Percentiles rank a stretch among this genome's conserved stretches.
phyloP scores from a whole-genome alignment of 441 rosid genomes.

The Populus hybrid region DNA sequence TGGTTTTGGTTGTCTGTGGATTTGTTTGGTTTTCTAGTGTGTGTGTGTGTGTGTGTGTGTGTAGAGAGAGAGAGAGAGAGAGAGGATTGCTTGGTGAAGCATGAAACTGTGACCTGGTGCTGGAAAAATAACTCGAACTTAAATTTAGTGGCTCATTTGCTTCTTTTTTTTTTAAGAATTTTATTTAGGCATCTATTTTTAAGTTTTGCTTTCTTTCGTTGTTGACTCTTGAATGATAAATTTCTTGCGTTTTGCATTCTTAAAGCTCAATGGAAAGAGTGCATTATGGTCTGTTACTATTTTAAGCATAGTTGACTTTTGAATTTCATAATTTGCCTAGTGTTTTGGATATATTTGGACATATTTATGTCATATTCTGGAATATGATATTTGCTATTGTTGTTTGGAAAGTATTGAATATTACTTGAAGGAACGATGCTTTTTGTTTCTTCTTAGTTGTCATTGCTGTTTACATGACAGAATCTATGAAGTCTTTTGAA shows the following conservation, averaged over 20 bases:
- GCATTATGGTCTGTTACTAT: background rate
- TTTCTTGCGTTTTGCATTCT: background rate
- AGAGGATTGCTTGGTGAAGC: too few relatives aligned
- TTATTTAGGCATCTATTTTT: background rate
- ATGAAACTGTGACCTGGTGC: background rate
- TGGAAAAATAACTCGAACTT: background rate
- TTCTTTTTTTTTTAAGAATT: background rate
- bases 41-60: too few relatives aligned
- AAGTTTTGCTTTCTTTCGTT: background rate
- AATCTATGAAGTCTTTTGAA: background rate
- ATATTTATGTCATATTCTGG: background rate
- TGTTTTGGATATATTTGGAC: background rate
- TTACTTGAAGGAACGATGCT: background rate
- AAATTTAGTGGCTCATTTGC: background rate
- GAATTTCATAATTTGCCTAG: background rate
- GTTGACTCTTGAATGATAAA: background rate
- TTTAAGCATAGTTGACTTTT: background rate
- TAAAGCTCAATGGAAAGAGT: background rate
- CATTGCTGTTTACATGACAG: background rate
- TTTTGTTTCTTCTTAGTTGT: background rate
- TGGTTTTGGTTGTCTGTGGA: background rate
- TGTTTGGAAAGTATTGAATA: background rate
- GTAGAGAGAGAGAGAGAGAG: too few relatives aligned
- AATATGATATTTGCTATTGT: background rate
- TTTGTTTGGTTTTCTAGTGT: background rate